Base-by-base conservation (phyloP, 2,329 filamentous ascomycete species). In the Dendrostoma leiphaemia region DNA sequence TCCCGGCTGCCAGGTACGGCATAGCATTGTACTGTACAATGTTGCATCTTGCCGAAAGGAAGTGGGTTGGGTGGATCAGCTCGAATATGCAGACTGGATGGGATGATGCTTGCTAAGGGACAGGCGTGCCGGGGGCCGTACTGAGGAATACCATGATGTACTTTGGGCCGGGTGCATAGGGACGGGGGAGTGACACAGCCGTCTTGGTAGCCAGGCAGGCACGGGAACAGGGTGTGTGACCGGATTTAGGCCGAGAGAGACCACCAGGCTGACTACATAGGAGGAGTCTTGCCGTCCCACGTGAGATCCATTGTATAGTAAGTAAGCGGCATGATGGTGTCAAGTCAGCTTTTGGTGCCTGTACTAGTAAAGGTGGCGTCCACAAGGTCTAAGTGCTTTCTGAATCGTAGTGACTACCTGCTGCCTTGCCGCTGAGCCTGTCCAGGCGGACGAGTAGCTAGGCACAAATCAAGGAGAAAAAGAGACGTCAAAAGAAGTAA, bases 21-120 rank as follows among this genome's bases (percentile, higher is more conserved):
- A 23, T 15, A 26, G 2, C 23, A 15, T n/a, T 41, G 38, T 41
- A 41, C 38, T 41, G 38, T 41, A 41, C 38, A 41, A 8, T 13
- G 38, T 15, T 15, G 38, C 38, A 4, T 26, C 13, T 9, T 15
- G 38, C 38, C 38, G 26, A 41, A 23, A 24, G 29, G 28, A 15
- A 32, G n/a, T 6, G 17, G 24, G 26, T 23, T 23, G 28, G 13
- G 19, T 24, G 28, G 19, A 46, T 9, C 13, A 23, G 44, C 28
- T 41, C 38, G 38, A 41, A 12, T 23, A n/a, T 13, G 17, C 24
- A 31, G 24, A 23, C 28, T 34, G 24, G 17, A 34, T 21, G 15
- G 44, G 44, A 34, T 46, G 44, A 46, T 46, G 44, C 44, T 46
- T 34, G 44, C 44, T n/a, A 46, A 46, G 23, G 32, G 44, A 34